Base-by-base conservation (phyloP, 352 stramenopile species). In the Globisporangium yorkense region DNA sequence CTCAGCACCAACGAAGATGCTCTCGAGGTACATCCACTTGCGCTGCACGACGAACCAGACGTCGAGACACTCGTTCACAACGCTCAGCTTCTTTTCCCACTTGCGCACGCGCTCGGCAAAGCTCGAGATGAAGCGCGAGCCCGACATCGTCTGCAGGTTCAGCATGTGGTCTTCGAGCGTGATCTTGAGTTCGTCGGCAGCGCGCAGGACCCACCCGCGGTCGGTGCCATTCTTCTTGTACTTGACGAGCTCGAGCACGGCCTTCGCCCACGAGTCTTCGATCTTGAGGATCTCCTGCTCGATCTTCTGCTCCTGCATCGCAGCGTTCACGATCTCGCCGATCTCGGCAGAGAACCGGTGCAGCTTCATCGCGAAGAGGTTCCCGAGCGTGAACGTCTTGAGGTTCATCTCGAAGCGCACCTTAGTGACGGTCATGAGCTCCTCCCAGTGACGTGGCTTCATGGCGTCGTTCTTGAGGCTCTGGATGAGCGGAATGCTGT, bases 1-100 rank as follows among this genome's bases (percentile, higher is more conserved):
- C 63, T 98, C 91, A 0, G 88, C 87, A 2, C 89, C 89, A 12
- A 97, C 86, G 55, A 98, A 98, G 63, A 98, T 98, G 57, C 83
- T 96, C 60, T 98, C 92, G 18, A 98, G 80, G 61, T 98, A 98
- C 90, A 97, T 97, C 92, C 92, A 98, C 70, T 98, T 97, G 35
- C 89, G 83, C 71, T 98, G 92, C 16, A 98, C 92, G 24, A 95
- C 78, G 54, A 96, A 97, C 90, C 90, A 97, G 58, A 97, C 78
- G 61, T 98, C 89, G 0, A 98, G 55, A 35, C 82, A 96, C 52
- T 98, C 92, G 60, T 94, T 95, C 47, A 98, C 88, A 7, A 94
- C 71, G 20, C 94, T 81, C 6, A 98, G 74, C 9, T 77, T 85
- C 53, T 94, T 94, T 57, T 98, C 92, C 92, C 92, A 98, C 57